Conservation (phyloP, 2,329 filamentous ascomycete species). For the Phyllosticta capitalensis region DNA sequence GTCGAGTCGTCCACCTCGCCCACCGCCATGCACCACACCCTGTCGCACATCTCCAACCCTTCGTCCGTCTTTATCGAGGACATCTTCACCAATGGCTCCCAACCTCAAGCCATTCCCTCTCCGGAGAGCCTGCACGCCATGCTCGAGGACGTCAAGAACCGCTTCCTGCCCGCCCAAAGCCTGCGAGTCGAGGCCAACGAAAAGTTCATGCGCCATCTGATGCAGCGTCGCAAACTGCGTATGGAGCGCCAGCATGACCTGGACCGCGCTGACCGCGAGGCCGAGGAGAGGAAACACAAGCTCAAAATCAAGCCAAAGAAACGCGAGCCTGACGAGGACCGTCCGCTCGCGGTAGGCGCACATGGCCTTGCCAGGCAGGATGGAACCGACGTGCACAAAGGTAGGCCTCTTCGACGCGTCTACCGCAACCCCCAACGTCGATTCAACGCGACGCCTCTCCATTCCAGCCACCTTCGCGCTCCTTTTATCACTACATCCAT, state of each 20-base stretch:
- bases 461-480: not conserved
- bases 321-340: constrained; percentile 58
- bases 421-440: not conserved
- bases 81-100: constrained; percentile 53
- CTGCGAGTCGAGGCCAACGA: constrained; percentile 58
- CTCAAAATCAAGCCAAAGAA: constrained; percentile 58
- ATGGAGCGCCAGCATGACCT: constrained; percentile 43
- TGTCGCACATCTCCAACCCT: constrained; percentile 46
- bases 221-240: constrained; percentile 54
- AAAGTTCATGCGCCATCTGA: constrained; percentile 61
- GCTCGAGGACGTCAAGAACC: constrained; percentile 55
- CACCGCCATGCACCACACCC: constrained; percentile 55
- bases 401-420: constrained; percentile 25
- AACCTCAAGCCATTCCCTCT: constrained; percentile 44
- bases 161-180: constrained; percentile 33
- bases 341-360: constrained; percentile 51
- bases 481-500: not conserved
- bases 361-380: constrained; percentile 57
- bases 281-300: constrained; percentile 39
- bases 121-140: constrained; percentile 55
- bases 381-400: constrained; percentile 50
- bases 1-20: constrained; percentile 30
- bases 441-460: not conserved
- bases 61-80: constrained; percentile 57
- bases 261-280: constrained; percentile 40